Conservation (phyloP, 202 grass and related monocot species). For the Digitaria exilis region DNA sequence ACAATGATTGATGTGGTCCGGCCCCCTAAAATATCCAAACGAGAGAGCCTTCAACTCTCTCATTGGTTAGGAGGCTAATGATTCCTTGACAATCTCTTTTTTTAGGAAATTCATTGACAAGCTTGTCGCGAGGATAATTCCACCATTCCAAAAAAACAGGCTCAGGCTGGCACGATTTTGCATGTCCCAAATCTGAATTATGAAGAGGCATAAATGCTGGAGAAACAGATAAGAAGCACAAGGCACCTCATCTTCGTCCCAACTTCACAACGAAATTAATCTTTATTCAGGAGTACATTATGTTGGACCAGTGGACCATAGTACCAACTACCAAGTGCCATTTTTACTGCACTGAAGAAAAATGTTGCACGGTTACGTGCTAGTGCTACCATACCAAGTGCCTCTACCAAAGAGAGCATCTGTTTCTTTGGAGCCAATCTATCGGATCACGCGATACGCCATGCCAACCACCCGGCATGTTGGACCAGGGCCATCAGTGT, state of each 20-base stretch:
- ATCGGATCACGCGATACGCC: background rate
- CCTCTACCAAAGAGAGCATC: too few species aligned
- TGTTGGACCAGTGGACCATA: too few species aligned
- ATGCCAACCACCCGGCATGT: background rate
- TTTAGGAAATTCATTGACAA: too few species aligned
- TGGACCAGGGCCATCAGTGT: background rate
- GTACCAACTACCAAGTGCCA: too few species aligned
- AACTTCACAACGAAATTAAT: background rate
- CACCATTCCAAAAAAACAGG: too few species aligned
- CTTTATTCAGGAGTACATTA: background rate
- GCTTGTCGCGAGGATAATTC: background rate
- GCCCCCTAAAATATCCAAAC: slow-evolving; percentile 30
- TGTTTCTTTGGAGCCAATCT: background rate
- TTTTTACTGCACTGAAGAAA: background rate
- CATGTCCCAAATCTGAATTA: background rate
- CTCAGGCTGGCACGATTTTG: background rate
- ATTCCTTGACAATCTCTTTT: too few species aligned
- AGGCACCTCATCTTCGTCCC: too few species aligned
- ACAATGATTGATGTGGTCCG: slow-evolving; percentile 29
- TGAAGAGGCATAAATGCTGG: background rate
- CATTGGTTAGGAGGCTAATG: background rate
- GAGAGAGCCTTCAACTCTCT: background rate
- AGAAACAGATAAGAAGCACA: background rate
- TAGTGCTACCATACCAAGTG: too few species aligned
- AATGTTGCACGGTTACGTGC: background rate